These are phyloP conservation scores for Rhodosporidiobolus sp. DNA, from an alignment of 768 basidiomycete genomes.

Conservation along the genomic window DNA sequence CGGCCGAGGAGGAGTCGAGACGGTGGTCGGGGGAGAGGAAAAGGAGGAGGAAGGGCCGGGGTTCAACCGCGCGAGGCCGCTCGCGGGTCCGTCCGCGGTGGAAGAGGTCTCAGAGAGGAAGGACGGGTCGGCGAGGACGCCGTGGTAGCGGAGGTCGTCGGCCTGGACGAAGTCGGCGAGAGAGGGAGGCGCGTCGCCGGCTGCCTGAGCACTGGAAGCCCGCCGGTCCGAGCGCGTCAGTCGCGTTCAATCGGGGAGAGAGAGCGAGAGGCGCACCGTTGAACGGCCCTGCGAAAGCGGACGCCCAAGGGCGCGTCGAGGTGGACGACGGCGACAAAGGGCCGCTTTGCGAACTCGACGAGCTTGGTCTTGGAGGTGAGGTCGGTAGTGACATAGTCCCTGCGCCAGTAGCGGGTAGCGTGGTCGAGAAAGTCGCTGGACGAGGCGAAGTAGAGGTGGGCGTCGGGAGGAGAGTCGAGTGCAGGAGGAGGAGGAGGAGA, in stretches of 20 bases:
- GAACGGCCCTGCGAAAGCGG: slow-evolving; percentile 61
- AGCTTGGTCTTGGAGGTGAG: slow-evolving; percentile 60
- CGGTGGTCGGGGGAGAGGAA: slow-evolving; percentile 2
- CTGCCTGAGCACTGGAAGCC: background rate
- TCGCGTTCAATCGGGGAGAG: background rate
- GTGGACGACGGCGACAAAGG: slow-evolving; percentile 80
- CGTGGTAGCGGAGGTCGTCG: slow-evolving; percentile 69
- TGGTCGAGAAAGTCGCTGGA: slow-evolving; percentile 62
- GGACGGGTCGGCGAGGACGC: slow-evolving; percentile 42
- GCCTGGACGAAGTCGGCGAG: slow-evolving; percentile 71
- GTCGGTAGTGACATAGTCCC: slow-evolving; percentile 76
- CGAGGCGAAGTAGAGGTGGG: slow-evolving; percentile 52
- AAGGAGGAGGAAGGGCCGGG: slow-evolving; percentile 3
- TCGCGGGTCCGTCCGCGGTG: slow-evolving; percentile 8
- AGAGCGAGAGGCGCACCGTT: slow-evolving; percentile 44
- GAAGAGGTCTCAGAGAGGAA: slow-evolving; percentile 9
- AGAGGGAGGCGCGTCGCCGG: slow-evolving; percentile 1
- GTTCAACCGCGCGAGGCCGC: slow-evolving; percentile 14
- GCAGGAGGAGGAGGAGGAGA: background rate
- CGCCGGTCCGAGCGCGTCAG: background rate
- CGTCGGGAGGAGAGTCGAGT: background rate
- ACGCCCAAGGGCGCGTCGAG: slow-evolving; percentile 76
- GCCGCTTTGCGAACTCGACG: slow-evolving; percentile 71
- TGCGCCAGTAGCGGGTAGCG: slow-evolving; percentile 76
- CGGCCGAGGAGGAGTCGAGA: slow-evolving; percentile 27